A percentile compares a stretch with the other conserved stretches of the same genome.
Conservation (phyloP, 192 early-diverging fungal genomes). For the Obelidium mucronatum region DNA sequence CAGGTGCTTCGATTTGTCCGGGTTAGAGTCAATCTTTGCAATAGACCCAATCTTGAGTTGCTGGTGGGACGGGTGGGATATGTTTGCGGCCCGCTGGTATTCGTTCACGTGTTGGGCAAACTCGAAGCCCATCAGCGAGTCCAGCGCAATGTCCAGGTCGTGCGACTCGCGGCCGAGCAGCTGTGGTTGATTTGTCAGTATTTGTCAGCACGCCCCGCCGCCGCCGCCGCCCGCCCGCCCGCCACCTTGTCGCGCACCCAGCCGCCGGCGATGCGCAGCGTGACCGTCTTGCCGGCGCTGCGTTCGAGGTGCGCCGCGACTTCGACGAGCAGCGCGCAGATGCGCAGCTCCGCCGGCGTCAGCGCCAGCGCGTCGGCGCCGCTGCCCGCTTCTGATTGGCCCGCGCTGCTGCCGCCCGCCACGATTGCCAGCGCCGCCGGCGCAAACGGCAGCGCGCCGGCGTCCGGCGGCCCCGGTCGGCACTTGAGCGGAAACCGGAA, state of each 20-base stretch:
- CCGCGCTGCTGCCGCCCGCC: too few relatives aligned
- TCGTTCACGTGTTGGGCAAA: conserved; percentile 81
- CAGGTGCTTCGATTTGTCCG: conserved; percentile 95
- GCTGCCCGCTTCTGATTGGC: too few relatives aligned
- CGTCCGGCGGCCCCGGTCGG: too few relatives aligned
- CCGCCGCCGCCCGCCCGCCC: too few relatives aligned
- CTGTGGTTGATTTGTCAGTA: conserved; percentile 40
- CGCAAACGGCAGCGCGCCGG: too few relatives aligned
- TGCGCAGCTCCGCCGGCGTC: conserved; percentile 65
- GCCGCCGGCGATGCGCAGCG: conserved; percentile 93
- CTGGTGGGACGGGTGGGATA: background rate
- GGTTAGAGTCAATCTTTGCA: conserved; percentile 89
- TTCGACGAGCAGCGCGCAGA: conserved; percentile 71
- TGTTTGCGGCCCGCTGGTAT: conserved; percentile 36
- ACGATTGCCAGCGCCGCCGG: background rate
- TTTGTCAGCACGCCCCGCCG: background rate
- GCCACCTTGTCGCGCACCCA: conserved; percentile 98
- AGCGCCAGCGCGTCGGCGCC: conserved; percentile 47
- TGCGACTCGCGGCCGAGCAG: conserved; percentile 84
- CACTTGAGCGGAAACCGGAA: too few relatives aligned
- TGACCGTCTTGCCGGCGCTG: conserved; percentile 59
- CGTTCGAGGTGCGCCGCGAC: conserved; percentile 65
- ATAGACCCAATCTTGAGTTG: conserved; percentile 50
- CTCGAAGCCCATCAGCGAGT: conserved; percentile 91
- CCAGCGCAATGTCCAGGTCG: conserved; percentile 95